Evolutionary conservation across 352 stramenopile genomes (phyloP), one percentile per base, ranked within the genome.

Genomic region (Phytophthora ohioensis): DNA sequence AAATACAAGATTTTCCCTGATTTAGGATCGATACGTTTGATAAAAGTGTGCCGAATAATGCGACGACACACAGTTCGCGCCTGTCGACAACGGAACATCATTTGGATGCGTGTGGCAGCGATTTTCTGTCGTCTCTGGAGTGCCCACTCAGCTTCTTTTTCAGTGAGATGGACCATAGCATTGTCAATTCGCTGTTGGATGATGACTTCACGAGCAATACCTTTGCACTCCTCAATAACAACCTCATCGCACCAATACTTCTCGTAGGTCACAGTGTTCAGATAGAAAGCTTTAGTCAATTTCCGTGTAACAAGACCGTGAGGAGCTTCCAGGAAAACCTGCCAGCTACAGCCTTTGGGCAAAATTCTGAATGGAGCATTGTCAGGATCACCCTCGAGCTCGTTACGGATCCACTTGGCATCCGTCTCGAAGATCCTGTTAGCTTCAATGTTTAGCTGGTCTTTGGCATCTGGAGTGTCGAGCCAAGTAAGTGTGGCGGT

Each of bases 161-260:
- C 69, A 4, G 63, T 39, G 21, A 88, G 71, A 6, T 76, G 69
- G 4, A 36, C 53, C 1, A 75, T 45, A 17, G 84, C 82, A 17
- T 84, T 71, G 31, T 91, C 84, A 11, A 91, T 81, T 13, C 68
- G 59, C 8, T 60, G 70, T 45, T 86, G 76, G 48, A 91, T 83
- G 10, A 91, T 68, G n/a, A 90, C 62, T 51, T 93, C 84, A 12
- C 62, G 70, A 4, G 81, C 81, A 46, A 93, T 92, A 2, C 41
- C 58, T 38, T 88, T 73, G 47, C 82, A 91, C n/a, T 91, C 76
- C 5, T 91, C 83, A 56, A 92, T 77, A 46, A 88, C 74, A 13
- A 93, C 67, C 17, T 91, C 82, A 54, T 88, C 84, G 38, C 84
- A 93, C 59, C 90, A 67, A 67, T 90, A 70, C 56, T 91, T 92